Evolutionary conservation across 495 filamentous ascomycete genomes (phyloP).

Genomic region (Aspergillus ostianus): DNA sequence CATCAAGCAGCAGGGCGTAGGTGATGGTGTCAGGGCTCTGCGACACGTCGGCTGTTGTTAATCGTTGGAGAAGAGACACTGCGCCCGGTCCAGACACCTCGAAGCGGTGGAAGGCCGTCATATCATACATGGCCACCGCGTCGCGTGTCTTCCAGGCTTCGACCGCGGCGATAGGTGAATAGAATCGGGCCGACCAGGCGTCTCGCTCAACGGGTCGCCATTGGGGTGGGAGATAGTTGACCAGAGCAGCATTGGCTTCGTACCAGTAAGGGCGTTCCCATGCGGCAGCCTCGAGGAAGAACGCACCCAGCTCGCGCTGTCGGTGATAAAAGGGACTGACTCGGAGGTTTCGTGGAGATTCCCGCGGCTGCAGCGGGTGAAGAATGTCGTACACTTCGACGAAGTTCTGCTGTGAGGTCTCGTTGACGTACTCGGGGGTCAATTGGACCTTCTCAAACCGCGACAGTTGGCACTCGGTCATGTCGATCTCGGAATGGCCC

Average conservation of each 20-base stretch:
- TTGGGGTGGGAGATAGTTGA: slow-evolving; percentile 38
- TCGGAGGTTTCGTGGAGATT: slow-evolving; percentile 47
- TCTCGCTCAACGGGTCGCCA: slow-evolving; percentile 47
- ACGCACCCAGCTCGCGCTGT: slow-evolving; percentile 46
- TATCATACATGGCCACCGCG: slow-evolving; percentile 53
- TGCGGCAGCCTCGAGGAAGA: slow-evolving; percentile 46
- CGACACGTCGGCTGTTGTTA: slow-evolving; percentile 43
- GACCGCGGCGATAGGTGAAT: slow-evolving; percentile 48
- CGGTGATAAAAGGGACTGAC: slow-evolving; percentile 45
- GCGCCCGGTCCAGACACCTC: slow-evolving; percentile 48
- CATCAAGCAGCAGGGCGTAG: slow-evolving; percentile 45
- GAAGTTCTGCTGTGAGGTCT: slow-evolving; percentile 52
- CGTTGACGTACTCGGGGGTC: slow-evolving; percentile 40
- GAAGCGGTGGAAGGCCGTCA: slow-evolving; percentile 51
- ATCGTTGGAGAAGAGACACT: slow-evolving; percentile 39
- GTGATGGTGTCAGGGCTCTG: slow-evolving; percentile 36
- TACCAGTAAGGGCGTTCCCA: slow-evolving; percentile 56
- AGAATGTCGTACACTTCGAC: slow-evolving; percentile 53
- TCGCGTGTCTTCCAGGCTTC: slow-evolving; percentile 55
- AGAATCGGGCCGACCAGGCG: slow-evolving; percentile 42
- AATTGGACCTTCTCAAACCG: slow-evolving; percentile 51
- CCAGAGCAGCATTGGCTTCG: slow-evolving; percentile 41
- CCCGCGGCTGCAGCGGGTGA: slow-evolving; percentile 47
- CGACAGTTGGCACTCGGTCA: slow-evolving; percentile 48
- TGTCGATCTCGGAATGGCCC: slow-evolving; percentile 43